Evolutionary conservation across 805 yeast species (phyloP).

Genomic region (Ogataea minuta): DNA sequence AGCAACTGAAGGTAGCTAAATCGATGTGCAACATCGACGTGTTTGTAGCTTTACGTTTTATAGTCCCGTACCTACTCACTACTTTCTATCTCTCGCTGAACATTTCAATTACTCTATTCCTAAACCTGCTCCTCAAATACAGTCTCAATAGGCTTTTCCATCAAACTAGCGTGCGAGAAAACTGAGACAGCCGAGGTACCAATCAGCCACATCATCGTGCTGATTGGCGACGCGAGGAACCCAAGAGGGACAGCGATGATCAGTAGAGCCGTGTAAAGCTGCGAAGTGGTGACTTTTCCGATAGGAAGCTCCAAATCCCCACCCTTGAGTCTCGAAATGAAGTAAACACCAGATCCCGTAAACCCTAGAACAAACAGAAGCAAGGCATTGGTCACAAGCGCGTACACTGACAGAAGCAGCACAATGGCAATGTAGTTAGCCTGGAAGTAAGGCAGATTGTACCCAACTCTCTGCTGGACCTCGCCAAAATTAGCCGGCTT

Average conservation of each 20-base stretch:
- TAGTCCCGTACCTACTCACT: not conserved
- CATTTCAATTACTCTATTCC: not conserved
- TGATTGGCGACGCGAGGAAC: conserved; percentile 45
- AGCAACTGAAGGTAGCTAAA: not conserved
- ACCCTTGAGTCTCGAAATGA: conserved; percentile 78
- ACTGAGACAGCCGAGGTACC: conserved; percentile 90
- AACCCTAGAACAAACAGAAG: conserved; percentile 79
- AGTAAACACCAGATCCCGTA: conserved; percentile 70
- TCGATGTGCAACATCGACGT: too few relatives aligned
- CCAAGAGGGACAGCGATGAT: conserved; percentile 57
- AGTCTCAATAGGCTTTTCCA: conserved; percentile 97
- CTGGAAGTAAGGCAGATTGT: conserved; percentile 82
- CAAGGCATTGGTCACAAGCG: conserved; percentile 80
- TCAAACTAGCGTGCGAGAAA: conserved; percentile 84
- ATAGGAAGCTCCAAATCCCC: conserved; percentile 77
- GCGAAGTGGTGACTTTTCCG: conserved; percentile 73
- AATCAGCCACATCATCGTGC: conserved; percentile 93
- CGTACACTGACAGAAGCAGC: conserved; percentile 71
- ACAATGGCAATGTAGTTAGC: conserved; percentile 82
- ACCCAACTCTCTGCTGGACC: conserved; percentile 81
- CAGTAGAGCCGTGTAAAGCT: conserved; percentile 83
- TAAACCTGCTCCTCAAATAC: conserved; percentile 79
- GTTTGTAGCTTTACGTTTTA: too few relatives aligned
- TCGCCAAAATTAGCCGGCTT: conserved; percentile 90
- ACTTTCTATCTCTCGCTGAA: not conserved